phyloP scores from a whole-genome alignment of 129 eudicot genomes.

The Chrysanthemum makinoi region DNA sequence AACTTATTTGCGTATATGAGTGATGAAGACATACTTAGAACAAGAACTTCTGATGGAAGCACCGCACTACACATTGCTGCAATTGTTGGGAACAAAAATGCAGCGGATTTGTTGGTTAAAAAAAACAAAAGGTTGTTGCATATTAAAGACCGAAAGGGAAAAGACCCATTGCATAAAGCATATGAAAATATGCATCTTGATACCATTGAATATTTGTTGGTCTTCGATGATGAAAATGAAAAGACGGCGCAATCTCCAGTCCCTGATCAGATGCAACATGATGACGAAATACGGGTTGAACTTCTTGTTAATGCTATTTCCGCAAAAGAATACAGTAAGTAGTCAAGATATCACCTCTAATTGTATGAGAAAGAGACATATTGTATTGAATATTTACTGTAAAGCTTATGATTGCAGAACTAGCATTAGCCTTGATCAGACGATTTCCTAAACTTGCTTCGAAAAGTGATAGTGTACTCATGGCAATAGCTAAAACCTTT shows the following conservation, averaged over 20 bases:
- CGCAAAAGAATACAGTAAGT: constrained; percentile 14
- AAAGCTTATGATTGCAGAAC: constrained; percentile 1
- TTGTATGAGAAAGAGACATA: background rate
- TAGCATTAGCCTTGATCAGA: background rate
- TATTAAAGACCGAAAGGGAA: background rate
- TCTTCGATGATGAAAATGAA: background rate
- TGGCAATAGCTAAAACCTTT: constrained; percentile 20
- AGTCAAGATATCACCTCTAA: background rate
- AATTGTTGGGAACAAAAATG: constrained; percentile 1
- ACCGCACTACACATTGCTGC: constrained; percentile 15
- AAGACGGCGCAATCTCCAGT: background rate
- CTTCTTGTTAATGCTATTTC: constrained; percentile 22
- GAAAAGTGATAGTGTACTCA: constrained; percentile 7
- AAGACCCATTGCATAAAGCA: constrained; percentile 4
- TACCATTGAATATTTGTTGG: background rate
- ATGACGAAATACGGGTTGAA: background rate
- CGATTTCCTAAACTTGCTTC: background rate
- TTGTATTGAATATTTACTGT: background rate
- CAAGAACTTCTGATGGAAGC: background rate
- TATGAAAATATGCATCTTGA: constrained; percentile 2
- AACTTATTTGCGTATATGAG: background rate
- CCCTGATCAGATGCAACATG: background rate
- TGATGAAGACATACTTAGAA: background rate
- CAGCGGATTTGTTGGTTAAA: constrained; percentile 9
- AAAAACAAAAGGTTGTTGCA: background rate